These are phyloP conservation scores for Halophytophthora batemanensis DNA, from an alignment of 352 stramenopile species.

Conservation along the genomic window DNA sequence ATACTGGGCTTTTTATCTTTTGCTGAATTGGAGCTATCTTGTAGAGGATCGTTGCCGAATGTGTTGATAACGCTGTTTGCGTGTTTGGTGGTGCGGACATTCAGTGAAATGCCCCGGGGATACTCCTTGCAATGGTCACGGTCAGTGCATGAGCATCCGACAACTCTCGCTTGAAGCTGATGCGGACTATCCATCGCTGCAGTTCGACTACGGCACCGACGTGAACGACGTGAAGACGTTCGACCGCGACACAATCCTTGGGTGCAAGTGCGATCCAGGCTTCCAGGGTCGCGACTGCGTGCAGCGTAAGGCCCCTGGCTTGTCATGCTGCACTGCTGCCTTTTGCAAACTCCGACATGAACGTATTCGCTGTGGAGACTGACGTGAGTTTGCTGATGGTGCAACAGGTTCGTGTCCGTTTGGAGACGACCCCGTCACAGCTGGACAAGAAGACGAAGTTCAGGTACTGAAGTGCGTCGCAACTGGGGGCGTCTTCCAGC, in stretches of 20 bases:
- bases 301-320: conserved; percentile 31
- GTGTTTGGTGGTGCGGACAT: neutral
- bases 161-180: conserved; percentile 62
- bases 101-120: conserved; percentile 64
- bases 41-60: neutral
- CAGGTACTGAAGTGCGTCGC: conserved; percentile 72
- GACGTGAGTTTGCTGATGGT: neutral
- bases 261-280: conserved; percentile 89
- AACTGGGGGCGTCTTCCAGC: conserved; percentile 49
- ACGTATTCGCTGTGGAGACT: neutral
- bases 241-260: conserved; percentile 73
- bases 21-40: neutral
- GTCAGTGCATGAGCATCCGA: conserved; percentile 70
- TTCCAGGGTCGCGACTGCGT: conserved; percentile 91
- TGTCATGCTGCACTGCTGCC: neutral
- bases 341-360: neutral
- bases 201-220: conserved; percentile 65
- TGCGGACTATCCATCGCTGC: conserved; percentile 39
- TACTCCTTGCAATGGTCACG: conserved; percentile 60
- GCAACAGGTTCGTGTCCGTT: conserved; percentile 72
- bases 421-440: conserved; percentile 84
- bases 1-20: neutral
- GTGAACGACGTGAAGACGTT: conserved; percentile 72
- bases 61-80: neutral
- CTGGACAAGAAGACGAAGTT: conserved; percentile 78